Evolutionary conservation across 441 rosid genomes (phyloP), one percentile per base, ranked within the genome.

Genomic region (Populus hybrid): DNA sequence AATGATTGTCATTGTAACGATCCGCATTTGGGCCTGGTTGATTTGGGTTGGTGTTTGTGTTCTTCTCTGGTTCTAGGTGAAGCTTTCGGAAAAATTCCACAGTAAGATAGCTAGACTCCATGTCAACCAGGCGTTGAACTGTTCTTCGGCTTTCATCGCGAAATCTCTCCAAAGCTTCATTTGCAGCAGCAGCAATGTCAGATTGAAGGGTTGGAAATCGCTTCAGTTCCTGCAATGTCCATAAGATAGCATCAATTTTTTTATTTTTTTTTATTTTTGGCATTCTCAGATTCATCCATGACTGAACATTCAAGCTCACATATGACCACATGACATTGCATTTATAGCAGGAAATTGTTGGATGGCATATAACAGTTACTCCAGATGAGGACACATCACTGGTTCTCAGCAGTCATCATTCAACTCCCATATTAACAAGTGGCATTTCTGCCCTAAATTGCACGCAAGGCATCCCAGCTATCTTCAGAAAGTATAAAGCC

Each of bases 61-160:
- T 68, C 67, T 84, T 94, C 82, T 92, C 98, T 33, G 97, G 90
- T 82, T 94, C 98, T 11, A 86, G 77, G 78, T 92, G 96, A 83
- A 96, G 90, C 85, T 94, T 94, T 79, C 99, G 85, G 87, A 96
- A 96, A 86, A 96, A 96, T 69, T 96, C 99, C 85, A 94, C 99
- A 0, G 99, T 96, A 66, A 96, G 87, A 84, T 96, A 94, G 88
- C 94, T 92, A 76, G 99, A 93, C 65, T 96, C 99, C 99, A 96
- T 96, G 77, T 96, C 99, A 29, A 96, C 99, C 74, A 96, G 88
- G 79, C 98, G 86, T 29, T 85, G 71, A 82, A 96, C 98, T 38
- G 98, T 94, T 84, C 80, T 96, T 81, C 93, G 85, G 89, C 99
- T 85, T 79, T 93, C 99, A 36, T 96, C 99, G 50, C 97, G 95